These are phyloP conservation scores for Ophiosphaerella korrae DNA, from an alignment of 2,329 filamentous ascomycete species.

Conservation along the genomic window DNA sequence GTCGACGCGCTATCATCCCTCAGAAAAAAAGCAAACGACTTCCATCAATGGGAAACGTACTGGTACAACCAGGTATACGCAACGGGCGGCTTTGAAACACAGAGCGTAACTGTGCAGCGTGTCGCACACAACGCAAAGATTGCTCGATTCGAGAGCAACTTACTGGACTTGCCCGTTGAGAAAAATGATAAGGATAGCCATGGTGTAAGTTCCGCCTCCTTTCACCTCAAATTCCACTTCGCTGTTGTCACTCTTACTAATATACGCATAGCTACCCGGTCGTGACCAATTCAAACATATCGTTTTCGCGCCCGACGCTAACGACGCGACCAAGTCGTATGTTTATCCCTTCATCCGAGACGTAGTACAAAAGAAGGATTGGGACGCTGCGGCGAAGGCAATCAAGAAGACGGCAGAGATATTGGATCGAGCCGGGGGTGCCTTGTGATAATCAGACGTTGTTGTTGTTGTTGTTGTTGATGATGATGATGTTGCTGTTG, in stretches of 20 bases:
- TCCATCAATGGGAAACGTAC: slow-evolving; percentile 74
- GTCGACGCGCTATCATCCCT: slow-evolving; percentile 67
- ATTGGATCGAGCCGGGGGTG: slow-evolving; percentile 64
- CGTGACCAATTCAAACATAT: slow-evolving; percentile 94
- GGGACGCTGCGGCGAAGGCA: slow-evolving; percentile 68
- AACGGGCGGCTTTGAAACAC: slow-evolving; percentile 76
- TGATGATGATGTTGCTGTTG: neutral
- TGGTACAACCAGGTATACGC: slow-evolving; percentile 78
- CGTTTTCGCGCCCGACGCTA: slow-evolving; percentile 81
- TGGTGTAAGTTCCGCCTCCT: slow-evolving; percentile 65
- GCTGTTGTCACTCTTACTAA: slow-evolving; percentile 8
- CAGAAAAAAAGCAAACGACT: slow-evolving; percentile 64
- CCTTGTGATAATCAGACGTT: slow-evolving; percentile 36
- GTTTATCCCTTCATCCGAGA: slow-evolving; percentile 87
- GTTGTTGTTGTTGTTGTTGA: neutral
- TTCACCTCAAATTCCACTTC: neutral
- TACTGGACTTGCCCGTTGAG: slow-evolving; percentile 76
- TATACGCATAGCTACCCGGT: slow-evolving; percentile 64
- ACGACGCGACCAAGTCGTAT: slow-evolving; percentile 68
- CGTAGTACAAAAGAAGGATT: slow-evolving; percentile 73
- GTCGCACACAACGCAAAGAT: slow-evolving; percentile 79
- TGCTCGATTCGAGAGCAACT: slow-evolving; percentile 77
- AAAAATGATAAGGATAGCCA: slow-evolving; percentile 37
- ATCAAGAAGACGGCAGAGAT: slow-evolving; percentile 74
- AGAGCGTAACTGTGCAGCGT: slow-evolving; percentile 69